Conservation (phyloP, 805 yeast species). For the Wickerhamomyces alni region DNA sequence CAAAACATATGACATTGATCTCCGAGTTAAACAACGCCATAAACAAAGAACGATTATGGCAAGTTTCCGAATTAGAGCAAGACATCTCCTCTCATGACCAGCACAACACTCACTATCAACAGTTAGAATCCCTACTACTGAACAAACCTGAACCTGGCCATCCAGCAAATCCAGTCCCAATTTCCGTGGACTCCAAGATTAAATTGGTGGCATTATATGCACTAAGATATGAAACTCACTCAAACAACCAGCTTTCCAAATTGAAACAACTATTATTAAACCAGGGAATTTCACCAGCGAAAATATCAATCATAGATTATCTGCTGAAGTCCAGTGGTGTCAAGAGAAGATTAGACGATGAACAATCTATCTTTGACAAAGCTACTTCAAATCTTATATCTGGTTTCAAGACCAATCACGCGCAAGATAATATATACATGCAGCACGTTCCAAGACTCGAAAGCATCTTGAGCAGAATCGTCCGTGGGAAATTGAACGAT, state of each 20-base stretch:
- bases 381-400: constrained; percentile 24
- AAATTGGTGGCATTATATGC: constrained; percentile 72
- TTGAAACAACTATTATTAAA: constrained; percentile 34
- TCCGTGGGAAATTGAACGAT: constrained; percentile 28
- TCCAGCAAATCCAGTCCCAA: constrained; percentile 26
- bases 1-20: constrained; percentile 88
- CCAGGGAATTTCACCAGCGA: constrained; percentile 24
- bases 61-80: constrained; percentile 87
- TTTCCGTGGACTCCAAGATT: constrained; percentile 54
- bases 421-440: constrained; percentile 73
- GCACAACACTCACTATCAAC: constrained; percentile 49
- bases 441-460: constrained; percentile 82
- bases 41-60: constrained; percentile 62
- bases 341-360: constrained; percentile 34
- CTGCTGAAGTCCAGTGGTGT: constrained; percentile 41
- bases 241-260: constrained; percentile 35
- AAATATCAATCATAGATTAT: constrained; percentile 26
- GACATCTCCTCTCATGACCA: constrained; percentile 62
- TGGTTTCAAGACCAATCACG: constrained; percentile 31
- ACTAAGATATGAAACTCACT: constrained; percentile 55
- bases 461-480: constrained; percentile 26
- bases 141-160: constrained; percentile 24
- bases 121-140: constrained; percentile 49
- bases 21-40: constrained; percentile 79
- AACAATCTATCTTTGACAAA: constrained; percentile 23